Conservation (phyloP, 495 filamentous ascomycete species). For the Delitschia confertaspora region DNA sequence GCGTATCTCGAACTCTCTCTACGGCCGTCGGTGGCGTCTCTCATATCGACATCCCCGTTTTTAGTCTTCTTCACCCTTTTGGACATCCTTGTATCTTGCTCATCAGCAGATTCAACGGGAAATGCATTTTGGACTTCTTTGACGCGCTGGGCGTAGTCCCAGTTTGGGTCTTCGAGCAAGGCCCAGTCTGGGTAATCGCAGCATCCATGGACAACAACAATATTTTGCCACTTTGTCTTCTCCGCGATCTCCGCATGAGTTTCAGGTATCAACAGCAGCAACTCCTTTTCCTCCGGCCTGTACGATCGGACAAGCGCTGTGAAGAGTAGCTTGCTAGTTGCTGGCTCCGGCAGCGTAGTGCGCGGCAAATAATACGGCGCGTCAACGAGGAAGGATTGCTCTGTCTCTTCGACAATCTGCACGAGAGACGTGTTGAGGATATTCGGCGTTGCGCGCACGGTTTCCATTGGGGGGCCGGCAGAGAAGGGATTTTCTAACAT, state of each 20-base stretch:
- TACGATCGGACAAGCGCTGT: conserved; percentile 20
- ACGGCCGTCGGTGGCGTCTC: too few species aligned
- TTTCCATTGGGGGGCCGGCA: conserved; percentile 13
- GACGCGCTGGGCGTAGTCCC: too few species aligned
- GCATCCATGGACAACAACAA: conserved; percentile 18
- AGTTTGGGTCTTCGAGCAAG: conserved; percentile 19
- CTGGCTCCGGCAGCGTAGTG: conserved; percentile 14
- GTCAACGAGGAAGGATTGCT: conserved; percentile 1
- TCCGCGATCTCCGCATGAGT: conserved; percentile 7
- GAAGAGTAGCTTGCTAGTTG: conserved; percentile 8
- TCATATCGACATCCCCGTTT: too few species aligned
- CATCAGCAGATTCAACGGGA: too few species aligned
- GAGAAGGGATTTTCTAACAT: conserved; percentile 35
- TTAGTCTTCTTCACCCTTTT: too few species aligned
- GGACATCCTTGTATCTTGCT: not conserved
- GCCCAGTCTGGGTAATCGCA: conserved; percentile 24
- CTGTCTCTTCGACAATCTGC: conserved; percentile 11
- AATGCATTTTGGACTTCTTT: too few species aligned
- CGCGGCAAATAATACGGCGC: not conserved
- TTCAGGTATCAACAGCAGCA: conserved; percentile 15
- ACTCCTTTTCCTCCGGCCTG: conserved; percentile 1
- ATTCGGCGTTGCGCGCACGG: conserved; percentile 7
- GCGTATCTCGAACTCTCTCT: too few species aligned
- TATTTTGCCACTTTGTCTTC: conserved; percentile 12
- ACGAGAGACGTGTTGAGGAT: conserved; percentile 14